A percentile compares a stretch with the other conserved stretches of the same genome.
phyloP scores from a whole-genome alignment of 108 stramenopile species.

The Skeletonema menzelii region DNA sequence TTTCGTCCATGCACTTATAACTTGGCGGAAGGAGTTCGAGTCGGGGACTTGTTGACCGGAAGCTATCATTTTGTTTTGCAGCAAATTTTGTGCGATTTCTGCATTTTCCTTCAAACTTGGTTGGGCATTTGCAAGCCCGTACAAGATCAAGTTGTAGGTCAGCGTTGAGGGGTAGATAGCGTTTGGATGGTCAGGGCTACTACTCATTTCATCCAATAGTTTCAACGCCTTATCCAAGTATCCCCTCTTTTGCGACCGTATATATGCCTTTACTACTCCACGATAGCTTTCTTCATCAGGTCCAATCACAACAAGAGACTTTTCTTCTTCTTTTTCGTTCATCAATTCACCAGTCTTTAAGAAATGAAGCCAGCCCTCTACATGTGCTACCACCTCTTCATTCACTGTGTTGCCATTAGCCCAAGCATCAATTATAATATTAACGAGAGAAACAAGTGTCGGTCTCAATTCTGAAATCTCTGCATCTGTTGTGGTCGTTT shows the following conservation, averaged over 20 bases:
- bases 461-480: background rate
- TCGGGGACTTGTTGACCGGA: conserved; percentile 6
- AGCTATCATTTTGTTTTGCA: conserved; percentile 18
- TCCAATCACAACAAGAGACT: background rate
- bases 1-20: conserved; percentile 30
- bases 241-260: background rate
- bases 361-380: background rate
- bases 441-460: background rate
- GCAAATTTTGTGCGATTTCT: conserved; percentile 17
- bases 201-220: conserved; percentile 16
- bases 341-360: conserved; percentile 4
- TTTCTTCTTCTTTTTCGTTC: background rate
- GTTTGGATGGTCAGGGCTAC: background rate
- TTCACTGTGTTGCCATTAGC: background rate
- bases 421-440: conserved; percentile 27
- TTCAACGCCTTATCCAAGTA: conserved; percentile 20
- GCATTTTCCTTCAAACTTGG: conserved; percentile 16
- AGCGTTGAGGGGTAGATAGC: conserved; percentile 8
- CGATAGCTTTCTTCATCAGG: conserved; percentile 25
- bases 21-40: conserved; percentile 15
- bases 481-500: background rate
- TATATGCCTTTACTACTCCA: conserved; percentile 14
- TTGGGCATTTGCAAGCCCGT: conserved; percentile 22
- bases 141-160: conserved; percentile 22
- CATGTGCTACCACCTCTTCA: background rate